These are phyloP conservation scores for Musa acuminata DNA, from an alignment of 176 grass and related monocot genomes.

Conservation along the genomic window DNA sequence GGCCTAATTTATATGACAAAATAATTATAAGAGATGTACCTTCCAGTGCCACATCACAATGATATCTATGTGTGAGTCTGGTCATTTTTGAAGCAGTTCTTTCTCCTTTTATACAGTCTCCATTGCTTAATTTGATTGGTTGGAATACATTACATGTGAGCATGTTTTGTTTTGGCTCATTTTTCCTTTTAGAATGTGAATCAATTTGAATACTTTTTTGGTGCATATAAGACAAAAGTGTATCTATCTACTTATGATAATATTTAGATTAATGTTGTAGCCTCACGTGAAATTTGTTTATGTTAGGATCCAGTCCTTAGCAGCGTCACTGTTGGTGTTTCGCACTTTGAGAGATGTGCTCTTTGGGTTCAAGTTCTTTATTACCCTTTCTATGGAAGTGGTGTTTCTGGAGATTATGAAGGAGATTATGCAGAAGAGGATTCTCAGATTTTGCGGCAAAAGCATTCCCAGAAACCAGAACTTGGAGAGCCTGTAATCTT, in stretches of 20 bases:
- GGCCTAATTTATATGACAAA: no score
- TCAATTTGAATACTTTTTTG: no score
- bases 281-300: conserved; percentile 2
- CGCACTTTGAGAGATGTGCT: conserved; percentile 94
- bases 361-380: conserved; percentile 97
- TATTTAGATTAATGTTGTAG: background rate
- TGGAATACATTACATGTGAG: no score
- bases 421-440: conserved; percentile 96
- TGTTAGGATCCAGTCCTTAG: conserved; percentile 84
- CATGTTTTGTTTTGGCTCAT: no score
- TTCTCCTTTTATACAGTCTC: no score
- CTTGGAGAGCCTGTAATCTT: conserved; percentile 82
- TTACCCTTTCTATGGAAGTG: conserved; percentile 76
- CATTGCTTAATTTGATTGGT: no score
- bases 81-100: no score
- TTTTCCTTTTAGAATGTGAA: no score
- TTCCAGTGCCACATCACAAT: no score
- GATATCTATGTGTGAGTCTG: no score
- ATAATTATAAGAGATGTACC: no score
- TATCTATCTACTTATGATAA: no score
- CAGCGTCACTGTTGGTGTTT: conserved; percentile 93
- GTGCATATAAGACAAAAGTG: background rate
- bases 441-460: conserved; percentile 72
- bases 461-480: conserved; percentile 45
- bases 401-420: conserved; percentile 59